phyloP scores from a whole-genome alignment of 129 eudicot genomes.

The sunflower (Helianthus annuus) region HanXRQr2.0-SUNRISE NC_035434.2:115259157-115259656 shows the following conservation, averaged over 20 bases:
- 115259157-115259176: slow-evolving; percentile 32
- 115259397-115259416: slow-evolving; percentile 27
- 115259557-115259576: slow-evolving; percentile 26
- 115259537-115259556: slow-evolving; percentile 21
- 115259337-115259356: slow-evolving; percentile 29
- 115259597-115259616: slow-evolving; percentile 27
- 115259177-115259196: not conserved
- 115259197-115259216: slow-evolving; percentile 6
- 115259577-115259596: slow-evolving; percentile 29
- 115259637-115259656: slow-evolving; percentile 28
- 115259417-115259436: slow-evolving; percentile 32
- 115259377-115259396: slow-evolving; percentile 31
- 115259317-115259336: slow-evolving; percentile 26
- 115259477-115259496: slow-evolving; percentile 9
- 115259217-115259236: slow-evolving; percentile 23
- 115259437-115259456: slow-evolving; percentile 24
- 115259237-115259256: slow-evolving; percentile 8
- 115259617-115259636: slow-evolving; percentile 31
- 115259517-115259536: slow-evolving; percentile 13
- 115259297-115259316: slow-evolving; percentile 23
- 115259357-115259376: slow-evolving; percentile 27
- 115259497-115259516: slow-evolving; percentile 21
- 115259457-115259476: slow-evolving; percentile 26
- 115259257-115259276: slow-evolving; percentile 20
- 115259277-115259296: slow-evolving; percentile 19